Conservation (phyloP, 106 monocot genomes). For the Acorus gramineus region DNA sequence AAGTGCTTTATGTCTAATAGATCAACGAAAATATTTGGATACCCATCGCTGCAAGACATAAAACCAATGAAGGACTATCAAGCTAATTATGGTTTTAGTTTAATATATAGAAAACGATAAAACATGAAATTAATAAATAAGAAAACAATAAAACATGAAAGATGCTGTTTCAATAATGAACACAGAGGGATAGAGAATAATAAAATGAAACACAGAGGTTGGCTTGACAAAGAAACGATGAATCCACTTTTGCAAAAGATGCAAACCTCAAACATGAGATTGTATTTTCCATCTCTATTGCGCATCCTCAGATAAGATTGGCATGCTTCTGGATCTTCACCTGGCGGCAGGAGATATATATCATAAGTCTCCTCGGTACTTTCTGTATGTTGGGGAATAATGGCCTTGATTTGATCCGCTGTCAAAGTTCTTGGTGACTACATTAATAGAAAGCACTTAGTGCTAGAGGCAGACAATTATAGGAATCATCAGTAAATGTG, state of each 20-base stretch:
- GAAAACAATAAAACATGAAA: too few relatives aligned
- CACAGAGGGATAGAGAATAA: too few relatives aligned
- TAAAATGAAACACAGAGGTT: too few relatives aligned
- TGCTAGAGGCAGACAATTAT: not conserved
- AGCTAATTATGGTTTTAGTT: too few relatives aligned
- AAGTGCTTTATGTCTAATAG: too few relatives aligned
- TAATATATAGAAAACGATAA: too few relatives aligned
- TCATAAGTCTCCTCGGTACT: conserved; percentile 83
- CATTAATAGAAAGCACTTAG: conserved; percentile 31
- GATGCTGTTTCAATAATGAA: too few relatives aligned
- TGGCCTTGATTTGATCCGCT: conserved; percentile 70
- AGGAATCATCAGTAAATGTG: not conserved
- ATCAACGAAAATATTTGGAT: too few relatives aligned
- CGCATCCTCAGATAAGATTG: conserved; percentile 98
- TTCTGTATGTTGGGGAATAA: conserved; percentile 59
- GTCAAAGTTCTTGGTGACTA: conserved; percentile 59
- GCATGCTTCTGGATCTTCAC: conserved; percentile 97
- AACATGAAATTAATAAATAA: too few relatives aligned
- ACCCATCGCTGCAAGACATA: too few relatives aligned
- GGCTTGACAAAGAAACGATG: too few relatives aligned
- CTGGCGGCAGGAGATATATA: conserved; percentile 94
- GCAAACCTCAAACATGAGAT: conserved; percentile 98
- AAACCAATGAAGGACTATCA: too few relatives aligned
- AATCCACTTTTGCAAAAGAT: not conserved
- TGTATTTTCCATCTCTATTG: conserved; percentile 94